A percentile compares a stretch with the other conserved stretches of the same genome.
Conservation (phyloP, 352 stramenopile genomes). For the Pythium utonaiense region DNA sequence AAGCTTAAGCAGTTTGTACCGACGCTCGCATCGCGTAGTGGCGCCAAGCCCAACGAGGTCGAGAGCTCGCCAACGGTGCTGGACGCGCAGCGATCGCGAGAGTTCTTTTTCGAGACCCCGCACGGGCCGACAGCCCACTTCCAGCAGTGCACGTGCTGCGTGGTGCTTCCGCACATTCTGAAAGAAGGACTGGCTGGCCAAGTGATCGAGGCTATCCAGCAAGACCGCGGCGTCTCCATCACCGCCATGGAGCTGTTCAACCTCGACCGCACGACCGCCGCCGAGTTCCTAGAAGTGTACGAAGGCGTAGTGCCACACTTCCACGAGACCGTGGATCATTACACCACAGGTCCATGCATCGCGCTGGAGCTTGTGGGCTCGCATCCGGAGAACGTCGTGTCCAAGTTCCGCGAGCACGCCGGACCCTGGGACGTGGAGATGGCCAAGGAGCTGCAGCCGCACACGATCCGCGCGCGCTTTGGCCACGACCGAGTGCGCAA, state of each 20-base stretch:
- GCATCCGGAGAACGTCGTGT: slow-evolving; percentile 47
- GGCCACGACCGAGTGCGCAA: slow-evolving; percentile 87
- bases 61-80: slow-evolving; percentile 48
- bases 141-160: slow-evolving; percentile 89
- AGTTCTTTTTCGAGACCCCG: slow-evolving; percentile 59
- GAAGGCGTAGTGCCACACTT: slow-evolving; percentile 92
- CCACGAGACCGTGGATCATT: slow-evolving; percentile 86
- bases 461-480: slow-evolving; percentile 88
- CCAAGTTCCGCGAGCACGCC: slow-evolving; percentile 76
- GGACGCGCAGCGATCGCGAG: slow-evolving; percentile 50
- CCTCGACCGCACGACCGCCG: slow-evolving; percentile 79
- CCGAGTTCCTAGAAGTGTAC: slow-evolving; percentile 92
- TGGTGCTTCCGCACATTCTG: slow-evolving; percentile 92
- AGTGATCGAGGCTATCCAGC: slow-evolving; percentile 84
- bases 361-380: slow-evolving; percentile 86
- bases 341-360: slow-evolving; percentile 85
- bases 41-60: slow-evolving; percentile 38
- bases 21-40: slow-evolving; percentile 43
- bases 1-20: slow-evolving; percentile 48
- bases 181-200: slow-evolving; percentile 77
- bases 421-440: slow-evolving; percentile 92
- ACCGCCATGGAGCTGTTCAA: slow-evolving; percentile 88
- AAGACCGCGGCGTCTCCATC: slow-evolving; percentile 62
- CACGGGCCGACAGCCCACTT: slow-evolving; percentile 70
- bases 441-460: slow-evolving; percentile 88